These are phyloP conservation scores for Crithidia acanthocephali DNA, from an alignment of 208 protist genomes.

Conservation along the genomic window DNA sequence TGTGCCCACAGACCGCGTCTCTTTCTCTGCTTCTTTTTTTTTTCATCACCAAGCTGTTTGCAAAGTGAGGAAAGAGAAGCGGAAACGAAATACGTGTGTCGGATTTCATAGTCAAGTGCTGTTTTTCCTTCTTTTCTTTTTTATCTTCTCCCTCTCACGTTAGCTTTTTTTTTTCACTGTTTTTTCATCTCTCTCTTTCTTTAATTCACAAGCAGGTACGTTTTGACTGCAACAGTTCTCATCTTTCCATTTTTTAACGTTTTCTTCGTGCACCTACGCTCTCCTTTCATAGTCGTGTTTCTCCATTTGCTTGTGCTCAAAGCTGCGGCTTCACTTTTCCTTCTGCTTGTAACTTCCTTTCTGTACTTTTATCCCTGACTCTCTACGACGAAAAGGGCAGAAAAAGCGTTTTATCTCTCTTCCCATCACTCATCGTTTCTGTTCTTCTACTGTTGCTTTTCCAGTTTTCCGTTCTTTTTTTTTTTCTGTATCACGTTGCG, in stretches of 20 bases:
- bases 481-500: neutral
- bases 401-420: neutral
- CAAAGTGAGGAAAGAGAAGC: too few species aligned
- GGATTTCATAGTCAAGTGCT: neutral
- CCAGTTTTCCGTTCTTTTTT: conserved; percentile 4
- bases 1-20: too few species aligned
- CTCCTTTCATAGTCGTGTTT: conserved; percentile 8
- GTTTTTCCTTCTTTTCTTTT: neutral
- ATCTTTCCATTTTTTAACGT: too few species aligned
- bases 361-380: too few species aligned
- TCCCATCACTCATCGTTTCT: conserved; percentile 15
- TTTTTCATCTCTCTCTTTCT: neutral
- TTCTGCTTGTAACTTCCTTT: too few species aligned
- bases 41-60: too few species aligned
- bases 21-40: too few species aligned
- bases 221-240: too few species aligned
- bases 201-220: neutral
- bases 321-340: neutral
- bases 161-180: neutral
- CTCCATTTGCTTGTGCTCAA: conserved; percentile 1
- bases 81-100: too few species aligned
- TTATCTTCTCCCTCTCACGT: neutral
- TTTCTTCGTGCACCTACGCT: neutral
- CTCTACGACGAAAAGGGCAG: too few species aligned
- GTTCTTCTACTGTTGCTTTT: conserved; percentile 13